Conservation (phyloP, 208 protist genomes). For the Leptomonas pyrrhocoris region DNA sequence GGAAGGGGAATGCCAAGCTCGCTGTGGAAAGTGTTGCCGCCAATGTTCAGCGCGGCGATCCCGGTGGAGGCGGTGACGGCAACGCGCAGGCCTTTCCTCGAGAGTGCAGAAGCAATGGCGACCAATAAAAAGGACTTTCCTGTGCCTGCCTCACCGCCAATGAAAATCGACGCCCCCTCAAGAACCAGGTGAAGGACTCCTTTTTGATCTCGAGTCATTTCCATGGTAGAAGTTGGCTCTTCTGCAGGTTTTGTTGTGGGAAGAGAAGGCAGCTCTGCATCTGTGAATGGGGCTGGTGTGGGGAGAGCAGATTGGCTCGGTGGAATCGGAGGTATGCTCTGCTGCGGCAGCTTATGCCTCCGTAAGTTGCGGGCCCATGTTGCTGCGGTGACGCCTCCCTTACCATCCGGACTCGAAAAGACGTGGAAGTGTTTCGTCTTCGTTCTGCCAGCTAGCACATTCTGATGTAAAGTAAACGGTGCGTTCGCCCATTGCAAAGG, state of each 20-base stretch:
- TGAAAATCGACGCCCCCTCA: conserved; percentile 71
- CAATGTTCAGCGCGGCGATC: conserved; percentile 87
- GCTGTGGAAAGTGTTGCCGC: conserved; percentile 88
- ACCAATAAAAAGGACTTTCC: conserved; percentile 86
- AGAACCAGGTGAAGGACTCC: conserved; percentile 32
- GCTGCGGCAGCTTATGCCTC: not conserved
- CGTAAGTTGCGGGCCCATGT: not conserved
- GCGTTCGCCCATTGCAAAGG: not conserved
- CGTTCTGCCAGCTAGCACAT: not conserved
- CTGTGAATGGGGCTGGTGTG: not conserved
- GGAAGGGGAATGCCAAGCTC: conserved; percentile 69
- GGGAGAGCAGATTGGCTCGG: no score
- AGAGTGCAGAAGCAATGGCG: conserved; percentile 59
- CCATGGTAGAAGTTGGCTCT: not conserved
- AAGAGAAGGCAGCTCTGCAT: not conserved
- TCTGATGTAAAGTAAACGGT: not conserved
- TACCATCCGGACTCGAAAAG: not conserved
- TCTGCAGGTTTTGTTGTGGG: not conserved
- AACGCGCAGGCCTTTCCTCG: conserved; percentile 21
- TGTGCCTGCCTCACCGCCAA: conserved; percentile 89
- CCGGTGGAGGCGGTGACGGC: conserved; percentile 87
- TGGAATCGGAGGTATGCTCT: not conserved
- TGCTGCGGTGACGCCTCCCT: not conserved
- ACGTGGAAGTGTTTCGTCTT: not conserved
- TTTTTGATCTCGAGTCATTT: conserved; percentile 23